Evolutionary conservation across 257 asterid genomes (phyloP).

Genomic region (Hygrophila difformis): DNA sequence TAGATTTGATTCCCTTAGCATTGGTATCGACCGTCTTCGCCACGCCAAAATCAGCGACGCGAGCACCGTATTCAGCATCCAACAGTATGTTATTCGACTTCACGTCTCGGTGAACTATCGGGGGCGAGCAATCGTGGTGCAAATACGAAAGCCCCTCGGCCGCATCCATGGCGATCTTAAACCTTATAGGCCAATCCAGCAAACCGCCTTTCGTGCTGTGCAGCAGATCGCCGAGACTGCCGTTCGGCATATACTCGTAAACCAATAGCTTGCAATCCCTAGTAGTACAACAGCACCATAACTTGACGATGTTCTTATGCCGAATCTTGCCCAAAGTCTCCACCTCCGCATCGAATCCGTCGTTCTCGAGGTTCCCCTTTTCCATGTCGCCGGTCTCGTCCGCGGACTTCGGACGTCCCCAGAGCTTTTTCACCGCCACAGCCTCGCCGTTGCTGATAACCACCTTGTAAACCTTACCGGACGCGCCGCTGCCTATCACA

Average conservation of each 20-base stretch:
- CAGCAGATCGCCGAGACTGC: conserved; percentile 83
- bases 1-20: conserved; percentile 57
- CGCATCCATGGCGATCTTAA: conserved; percentile 75
- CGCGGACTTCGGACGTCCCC: conserved; percentile 48
- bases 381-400: conserved; percentile 52
- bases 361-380: conserved; percentile 42
- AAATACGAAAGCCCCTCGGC: conserved; percentile 91
- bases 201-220: conserved; percentile 73
- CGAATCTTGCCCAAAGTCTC: conserved; percentile 85
- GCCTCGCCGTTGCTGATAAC: conserved; percentile 70
- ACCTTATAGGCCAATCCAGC: conserved; percentile 83
- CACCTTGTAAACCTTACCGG: conserved; percentile 95
- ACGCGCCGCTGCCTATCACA: conserved; percentile 83
- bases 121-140: conserved; percentile 86
- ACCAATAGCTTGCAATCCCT: conserved; percentile 82
- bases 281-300: conserved; percentile 83
- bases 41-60: conserved; percentile 90
- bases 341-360: conserved; percentile 73
- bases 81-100: conserved; percentile 83
- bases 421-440: conserved; percentile 82
- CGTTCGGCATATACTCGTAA: conserved; percentile 95
- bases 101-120: conserved; percentile 84
- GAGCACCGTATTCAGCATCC: conserved; percentile 76
- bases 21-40: conserved; percentile 71
- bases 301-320: conserved; percentile 83